Evolutionary conservation across 768 basidiomycete genomes (phyloP), one percentile per base, ranked within the genome.

Genomic region (Collybiopsis confluens): DNA sequence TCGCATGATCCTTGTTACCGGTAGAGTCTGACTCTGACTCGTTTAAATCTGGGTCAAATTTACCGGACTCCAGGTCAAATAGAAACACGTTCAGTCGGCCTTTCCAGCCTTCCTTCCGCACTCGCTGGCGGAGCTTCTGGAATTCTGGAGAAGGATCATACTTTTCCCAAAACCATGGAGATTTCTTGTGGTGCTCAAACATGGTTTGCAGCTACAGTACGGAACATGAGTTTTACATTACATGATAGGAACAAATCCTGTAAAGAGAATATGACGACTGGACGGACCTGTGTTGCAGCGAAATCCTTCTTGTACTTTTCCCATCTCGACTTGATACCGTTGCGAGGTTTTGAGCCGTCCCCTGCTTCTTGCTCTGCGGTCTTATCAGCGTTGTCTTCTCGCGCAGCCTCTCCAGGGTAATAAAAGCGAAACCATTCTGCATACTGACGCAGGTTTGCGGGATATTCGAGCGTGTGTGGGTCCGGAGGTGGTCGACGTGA

Each of bases 121-220:
- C 82, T 60, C 92, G 80, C 58, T 76, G 76, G 62, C 95, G 87
- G 66, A 94, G 73, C 52, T 78, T 76, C 52, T 81, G 78, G 64
- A 80, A 82, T 61, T 91, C 87, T 48, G 81, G 75, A 38, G 83
- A 70, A 54, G 88, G 88, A 57, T 93, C 91, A 74, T 98, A 98
- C 69, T 92, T 91, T 77, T 98, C 95, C 53, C 85, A 82, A 75
- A 97, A 98, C 95, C 95, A 98, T 13, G 92, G 88, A n/a, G 91
- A 92, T 65, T 88, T 87, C 71, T 86, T 83, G 75, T 98, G 95
- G 70, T 92, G 89, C 30, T 97, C 89, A 79, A 92, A 97, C 80
- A 98, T 88, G 54, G 89, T 88, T 76, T 92, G 91, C 64, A 96
- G 83, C 94, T 98, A 79, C 67, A 78, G 73, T 70, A 73, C 69